Base-by-base conservation (phyloP, 129 eudicot genomes). In the Calendula officinalis region DNA sequence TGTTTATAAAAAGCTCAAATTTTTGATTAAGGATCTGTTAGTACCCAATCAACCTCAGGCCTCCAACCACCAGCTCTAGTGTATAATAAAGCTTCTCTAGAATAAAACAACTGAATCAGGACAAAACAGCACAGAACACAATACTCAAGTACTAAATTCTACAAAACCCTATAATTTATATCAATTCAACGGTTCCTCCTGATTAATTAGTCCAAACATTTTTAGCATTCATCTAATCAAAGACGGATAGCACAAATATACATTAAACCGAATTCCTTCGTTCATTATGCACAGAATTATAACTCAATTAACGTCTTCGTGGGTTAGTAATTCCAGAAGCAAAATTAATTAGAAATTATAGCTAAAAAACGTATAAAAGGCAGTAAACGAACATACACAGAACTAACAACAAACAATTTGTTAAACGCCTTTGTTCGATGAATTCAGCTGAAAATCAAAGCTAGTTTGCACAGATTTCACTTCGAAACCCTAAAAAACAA, bases 261-360 rank as follows among this genome's bases (percentile, higher is more conserved):
- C 69, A 64, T 64, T 64, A 34, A 49, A 16, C 58, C 46, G 8
- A 36, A 68, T 5, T 36, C 65, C n/a, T 68, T 56, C 45, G 9
- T 42, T 42, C 64, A 55, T 32, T 14, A 33, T 14, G 15, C 49
- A 33, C 44, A 55, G 0, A 32, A 42, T 6, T 6, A 44, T 27
- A 43, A 10, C 34, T 53, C 62, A 53, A 53, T 22, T 6, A 67
- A 55, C 62, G 27, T 32, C 45, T 15, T 55, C 56, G 6, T 30
- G 56, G 2, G 56, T 54, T 45, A 43, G 45, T 11, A 30, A 43
- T 56, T 33, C 64, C 5, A 32, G 32, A 4, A 12, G 34, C 17
- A 67, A 66, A 66, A 10, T 66, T 39, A 17, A 50, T 38, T 2
- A 50, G 3, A 64, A 49, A 47, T 10, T 7, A 63, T 14, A 62